phyloP scores from a whole-genome alignment of 129 eudicot species.

The Kitagawia praeruptora region DNA sequence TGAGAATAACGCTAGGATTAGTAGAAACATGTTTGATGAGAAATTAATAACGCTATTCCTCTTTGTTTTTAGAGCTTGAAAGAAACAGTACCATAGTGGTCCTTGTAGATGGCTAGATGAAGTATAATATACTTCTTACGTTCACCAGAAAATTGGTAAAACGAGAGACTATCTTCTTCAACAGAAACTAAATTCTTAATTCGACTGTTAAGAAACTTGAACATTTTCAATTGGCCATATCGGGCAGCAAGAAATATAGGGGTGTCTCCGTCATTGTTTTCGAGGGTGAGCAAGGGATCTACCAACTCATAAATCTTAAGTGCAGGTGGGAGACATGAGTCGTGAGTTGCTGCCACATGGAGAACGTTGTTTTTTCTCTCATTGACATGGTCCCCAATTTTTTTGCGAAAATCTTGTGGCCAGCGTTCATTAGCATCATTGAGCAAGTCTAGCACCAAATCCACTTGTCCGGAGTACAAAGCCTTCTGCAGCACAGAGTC shows the following conservation, averaged over 20 bases:
- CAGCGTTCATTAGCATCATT: not conserved
- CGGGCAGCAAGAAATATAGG: conserved; percentile 32
- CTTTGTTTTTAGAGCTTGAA: not conserved
- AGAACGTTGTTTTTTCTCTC: conserved; percentile 24
- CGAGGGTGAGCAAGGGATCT: conserved; percentile 13
- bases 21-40: not conserved
- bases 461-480: conserved; percentile 13
- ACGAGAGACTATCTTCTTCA: not conserved
- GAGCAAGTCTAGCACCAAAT: conserved; percentile 17
- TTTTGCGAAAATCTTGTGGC: not conserved
- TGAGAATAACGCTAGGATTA: not conserved
- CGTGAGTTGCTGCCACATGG: conserved; percentile 32
- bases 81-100: conserved; percentile 19
- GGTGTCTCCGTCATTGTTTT: conserved; percentile 27
- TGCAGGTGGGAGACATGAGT: conserved; percentile 15
- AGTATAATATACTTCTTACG: conserved; percentile 17
- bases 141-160: not conserved
- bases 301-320: conserved; percentile 8
- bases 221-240: conserved; percentile 22
- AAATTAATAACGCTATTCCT: not conserved
- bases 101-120: conserved; percentile 21
- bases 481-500: conserved; percentile 35
- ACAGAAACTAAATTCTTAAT: not conserved
- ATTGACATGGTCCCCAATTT: conserved; percentile 14
- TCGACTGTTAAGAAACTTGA: conserved; percentile 19